Evolutionary conservation across 75 land plant species (phyloP), one percentile per base, ranked within the genome.

Genomic region (Selaginella tamariscina): DNA sequence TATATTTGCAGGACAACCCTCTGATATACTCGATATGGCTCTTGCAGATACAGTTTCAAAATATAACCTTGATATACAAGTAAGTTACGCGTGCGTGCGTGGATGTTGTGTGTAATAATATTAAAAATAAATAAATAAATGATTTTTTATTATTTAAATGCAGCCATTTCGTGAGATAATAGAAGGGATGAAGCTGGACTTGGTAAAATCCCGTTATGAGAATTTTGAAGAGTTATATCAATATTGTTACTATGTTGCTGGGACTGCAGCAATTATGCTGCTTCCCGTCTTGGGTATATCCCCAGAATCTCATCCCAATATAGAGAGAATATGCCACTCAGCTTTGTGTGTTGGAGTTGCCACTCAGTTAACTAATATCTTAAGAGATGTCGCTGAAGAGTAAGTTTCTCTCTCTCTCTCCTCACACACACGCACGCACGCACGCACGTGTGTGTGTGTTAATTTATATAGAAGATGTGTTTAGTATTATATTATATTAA

Each of bases 211-310:
- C 0, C 26, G 83, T 29, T 82, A 78, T 30, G 56, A 56, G 2
- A 81, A 78, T 32, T 85, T 82, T 33, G 78, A 85, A 64, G 84
- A 82, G 54, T 80, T 82, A 0, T 85, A 85, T 64, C 71, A 74
- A 0, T 85, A 85, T 64, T 82, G 84, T 73, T 85, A 85, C 70
- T 76, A 82, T 71, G 87, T 85, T 32, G 82, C 87, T 26, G 87
- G 87, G 31, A 85, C 87, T 27, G 87, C 82, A 11, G 84, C 82
- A 5, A 68, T 85, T 68, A 85, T 79, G 84, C 81, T 82, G 56
- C 84, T 85, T 27, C 84, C 87, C 22, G 75, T 85, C n/a, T 79
- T 85, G 84, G 87, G 87, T 27, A 85, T 82, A 72, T 75, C 80
- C 29, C 80, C 82, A 26, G 80, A 79, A 15, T 85, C 82, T 1